Base-by-base conservation (phyloP, 306 rosid species). In the Prunus campanulata region DNA sequence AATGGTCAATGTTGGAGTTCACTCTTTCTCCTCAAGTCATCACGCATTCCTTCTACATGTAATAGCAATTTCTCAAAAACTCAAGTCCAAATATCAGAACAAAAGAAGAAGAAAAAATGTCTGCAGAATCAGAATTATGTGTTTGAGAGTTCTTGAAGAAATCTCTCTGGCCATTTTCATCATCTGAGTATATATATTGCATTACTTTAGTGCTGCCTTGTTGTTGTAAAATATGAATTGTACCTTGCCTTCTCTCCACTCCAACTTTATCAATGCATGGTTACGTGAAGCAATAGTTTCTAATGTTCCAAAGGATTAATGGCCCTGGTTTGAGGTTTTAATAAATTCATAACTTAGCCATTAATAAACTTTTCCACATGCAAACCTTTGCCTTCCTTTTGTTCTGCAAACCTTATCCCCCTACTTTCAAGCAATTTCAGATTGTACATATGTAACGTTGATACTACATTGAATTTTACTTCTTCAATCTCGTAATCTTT, bases 221-320 rank as follows among this genome's bases (percentile, higher is more conserved):
- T 59, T 19, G 49, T 6, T 59, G 12, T 47, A 19, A 79, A 68
- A 49, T 76, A 50, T 81, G 89, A 83, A 86, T 78, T 14, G 78
- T 83, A 67, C 79, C 64, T 84, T 86, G 51, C 87, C 83, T 82
- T 73, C 71, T 27, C 19, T 67, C 70, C 61, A 84, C 93, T 87
- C 90, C 61, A 87, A 70, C 90, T 76, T 70, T 70, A 12, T 70
- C 44, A 32, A 32, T 30, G 54, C 76, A 57, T 64, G 12, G 65
- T 69, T 83, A 74, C 87, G 67, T 79, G 76, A 72, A 72, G 67
- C 82, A 83, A 86, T 49, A 67, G 77, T 55, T 80, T 65, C 81
- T 66, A 71, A 3, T 19, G 74, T 52, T 70, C 74, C 49, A 19
- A 52, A 52, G 48, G 11, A 70, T 70, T 59, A 59, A 24, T 27